Percentiles rank a stretch among this genome's conserved stretches.
These are phyloP conservation scores for Chaetomiaceae sp. DNA, from an alignment of 2,329 filamentous ascomycete species.

Conservation along the genomic window DNA sequence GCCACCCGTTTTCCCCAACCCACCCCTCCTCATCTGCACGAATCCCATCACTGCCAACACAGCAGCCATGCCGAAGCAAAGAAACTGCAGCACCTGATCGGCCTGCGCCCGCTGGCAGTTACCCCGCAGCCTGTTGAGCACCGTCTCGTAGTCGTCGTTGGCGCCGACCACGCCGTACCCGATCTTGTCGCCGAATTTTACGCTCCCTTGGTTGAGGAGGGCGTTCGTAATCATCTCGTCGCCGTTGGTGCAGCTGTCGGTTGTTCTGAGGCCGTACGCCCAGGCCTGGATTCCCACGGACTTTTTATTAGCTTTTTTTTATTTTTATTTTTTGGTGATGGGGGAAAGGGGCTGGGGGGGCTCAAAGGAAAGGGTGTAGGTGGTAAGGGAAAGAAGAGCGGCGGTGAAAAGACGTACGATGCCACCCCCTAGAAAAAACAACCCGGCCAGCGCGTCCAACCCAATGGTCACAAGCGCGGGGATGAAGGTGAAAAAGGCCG, in stretches of 20 bases:
- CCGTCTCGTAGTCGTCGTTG: not conserved
- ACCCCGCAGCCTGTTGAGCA: conserved; percentile 7
- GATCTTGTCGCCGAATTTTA: not conserved
- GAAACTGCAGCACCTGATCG: conserved; percentile 23
- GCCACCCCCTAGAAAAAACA: conserved; percentile 23
- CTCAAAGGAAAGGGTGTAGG: not conserved
- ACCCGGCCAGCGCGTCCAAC: conserved; percentile 15
- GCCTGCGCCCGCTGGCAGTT: conserved; percentile 22
- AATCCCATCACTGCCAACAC: conserved; percentile 13
- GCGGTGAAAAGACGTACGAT: conserved; percentile 23
- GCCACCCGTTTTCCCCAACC: not conserved
- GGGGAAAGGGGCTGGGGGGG: not conserved
- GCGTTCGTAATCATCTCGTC: conserved; percentile 11
- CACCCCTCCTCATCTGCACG: conserved; percentile 10
- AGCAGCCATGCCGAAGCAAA: conserved; percentile 14
- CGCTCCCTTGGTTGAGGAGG: conserved; percentile 20
- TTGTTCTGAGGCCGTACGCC: conserved; percentile 17
- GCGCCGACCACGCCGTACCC: conserved; percentile 6
- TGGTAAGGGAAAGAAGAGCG: not conserved
- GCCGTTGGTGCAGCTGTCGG: conserved; percentile 8
- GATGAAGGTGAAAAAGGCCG: conserved; percentile 11
- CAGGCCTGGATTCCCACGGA: too few relatives aligned
- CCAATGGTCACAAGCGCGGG: conserved; percentile 14
- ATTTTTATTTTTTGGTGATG: too few relatives aligned
- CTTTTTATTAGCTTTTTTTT: too few relatives aligned